Evolutionary conservation across 2,329 filamentous ascomycete genomes (phyloP), one percentile per base, ranked within the genome.

Genomic region (Phialophora chinensis): DNA sequence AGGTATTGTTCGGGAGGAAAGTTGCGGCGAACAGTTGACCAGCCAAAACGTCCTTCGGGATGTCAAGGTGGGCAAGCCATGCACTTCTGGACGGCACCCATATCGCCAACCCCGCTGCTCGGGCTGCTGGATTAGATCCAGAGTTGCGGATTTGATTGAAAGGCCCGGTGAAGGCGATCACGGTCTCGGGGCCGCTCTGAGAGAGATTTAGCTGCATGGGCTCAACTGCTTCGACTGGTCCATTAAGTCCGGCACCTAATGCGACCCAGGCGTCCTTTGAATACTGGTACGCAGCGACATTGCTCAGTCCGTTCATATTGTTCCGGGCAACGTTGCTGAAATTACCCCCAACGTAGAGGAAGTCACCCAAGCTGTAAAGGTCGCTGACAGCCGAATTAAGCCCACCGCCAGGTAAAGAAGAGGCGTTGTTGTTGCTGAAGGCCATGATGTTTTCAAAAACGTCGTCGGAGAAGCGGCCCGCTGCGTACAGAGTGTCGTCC

Each of bases 81-180:
- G 95, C 95, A 65, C 84, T 85, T 68, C 86, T 84, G 3, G 93
- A 96, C 2, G 91, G 91, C 7, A 98, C 90, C 95, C 95, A 99
- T 44, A 98, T 84, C 14, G 92, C 94, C 74, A 99, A 92, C 1
- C 93, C 93, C 59, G 87, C 79, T 0, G 88, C 90, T 8, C 85
- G 74, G 31, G 89, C 83, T 10, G 87, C 85, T 6, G 83, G 77
- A 71, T 89, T 89, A 69, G 83, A 82, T 42, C 82, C 87, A 72
- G 92, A 94, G 0, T 85, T 86, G 31, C 89, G 85, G 68, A 97
- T 87, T 62, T 88, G 82, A 17, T 86, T 85, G 77, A 99, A 99
- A 66, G 87, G 84, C 5, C 95, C 95, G 57, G 89, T 94, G 66
- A 99, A 82, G 1, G 90, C 88, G 69, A 98, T 85, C 25, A 90